Evolutionary conservation across 2,329 filamentous ascomycete species (phyloP).

Genomic region (Emergomyces africanus): DNA sequence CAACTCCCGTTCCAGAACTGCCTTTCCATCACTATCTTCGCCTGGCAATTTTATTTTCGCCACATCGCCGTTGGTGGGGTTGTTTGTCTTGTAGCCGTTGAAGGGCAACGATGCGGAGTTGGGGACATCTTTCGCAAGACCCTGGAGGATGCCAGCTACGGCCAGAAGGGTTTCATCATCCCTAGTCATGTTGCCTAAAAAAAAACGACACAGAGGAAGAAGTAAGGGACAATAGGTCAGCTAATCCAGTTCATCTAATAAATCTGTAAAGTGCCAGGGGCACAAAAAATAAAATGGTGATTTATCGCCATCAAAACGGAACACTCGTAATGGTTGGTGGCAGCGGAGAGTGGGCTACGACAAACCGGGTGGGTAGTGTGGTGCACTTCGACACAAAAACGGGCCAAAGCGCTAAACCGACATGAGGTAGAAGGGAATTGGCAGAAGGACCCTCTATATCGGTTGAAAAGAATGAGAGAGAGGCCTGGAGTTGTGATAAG

Average conservation of each 20-base stretch:
- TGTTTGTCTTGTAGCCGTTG: slow-evolving; percentile 16
- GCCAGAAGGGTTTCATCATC: slow-evolving; percentile 36
- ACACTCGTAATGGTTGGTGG: neutral
- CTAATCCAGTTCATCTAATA: neutral
- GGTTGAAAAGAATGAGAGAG: slow-evolving; percentile 1
- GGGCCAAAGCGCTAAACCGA: slow-evolving; percentile 2
- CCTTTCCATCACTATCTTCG: slow-evolving; percentile 60
- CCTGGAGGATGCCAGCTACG: slow-evolving; percentile 33
- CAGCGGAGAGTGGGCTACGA: neutral
- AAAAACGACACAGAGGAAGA: neutral
- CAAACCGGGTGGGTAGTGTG: slow-evolving; percentile 3
- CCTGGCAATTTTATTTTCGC: slow-evolving; percentile 62
- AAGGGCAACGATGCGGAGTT: slow-evolving; percentile 16
- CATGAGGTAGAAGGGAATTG: slow-evolving; percentile 5
- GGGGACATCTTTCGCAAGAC: slow-evolving; percentile 31
- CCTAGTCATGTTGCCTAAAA: slow-evolving; percentile 32
- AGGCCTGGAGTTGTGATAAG: slow-evolving; percentile 1
- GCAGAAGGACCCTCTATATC: slow-evolving; percentile 11
- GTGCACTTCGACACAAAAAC: slow-evolving; percentile 3
- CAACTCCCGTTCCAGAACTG: slow-evolving; percentile 69
- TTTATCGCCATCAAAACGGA: slow-evolving; percentile 5
- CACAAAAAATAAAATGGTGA: slow-evolving; percentile 3
- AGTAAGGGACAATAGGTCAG: slow-evolving; percentile 6
- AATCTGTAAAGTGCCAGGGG: neutral
- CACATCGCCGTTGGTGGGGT: slow-evolving; percentile 37